phyloP scores from a whole-genome alignment of 73 alveolate genomes.

The Uronychia binucleata region DNA sequence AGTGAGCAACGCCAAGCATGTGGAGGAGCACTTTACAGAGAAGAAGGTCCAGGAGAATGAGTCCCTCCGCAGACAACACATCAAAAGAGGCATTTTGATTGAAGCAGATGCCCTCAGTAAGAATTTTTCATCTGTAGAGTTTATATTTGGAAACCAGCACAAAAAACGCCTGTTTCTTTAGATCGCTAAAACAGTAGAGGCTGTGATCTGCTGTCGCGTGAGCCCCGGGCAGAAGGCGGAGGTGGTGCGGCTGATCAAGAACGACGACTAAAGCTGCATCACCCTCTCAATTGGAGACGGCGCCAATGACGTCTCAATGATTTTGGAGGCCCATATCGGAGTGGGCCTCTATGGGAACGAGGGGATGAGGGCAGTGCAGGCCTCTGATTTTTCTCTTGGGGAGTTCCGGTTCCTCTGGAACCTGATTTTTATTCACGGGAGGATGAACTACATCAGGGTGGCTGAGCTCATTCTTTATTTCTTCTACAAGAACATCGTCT shows the following conservation, averaged over 20 bases:
- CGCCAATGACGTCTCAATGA: conserved; percentile 99
- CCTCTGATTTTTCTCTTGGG: conserved; percentile 95
- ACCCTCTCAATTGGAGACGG: conserved; percentile 98
- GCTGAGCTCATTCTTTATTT: conserved; percentile 91
- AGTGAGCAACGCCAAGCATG: conserved; percentile 65
- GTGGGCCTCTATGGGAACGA: conserved; percentile 98
- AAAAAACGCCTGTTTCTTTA: conserved; percentile 56
- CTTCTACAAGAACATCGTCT: conserved; percentile 94
- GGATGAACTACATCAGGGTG: conserved; percentile 87
- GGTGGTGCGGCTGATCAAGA: conserved; percentile 87
- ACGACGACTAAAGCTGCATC: conserved; percentile 64
- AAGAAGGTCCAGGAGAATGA: conserved; percentile 27
- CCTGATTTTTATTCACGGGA: conserved; percentile 93
- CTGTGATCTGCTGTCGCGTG: conserved; percentile 96
- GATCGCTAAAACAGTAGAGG: conserved; percentile 84
- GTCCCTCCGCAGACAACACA: conserved; percentile 25
- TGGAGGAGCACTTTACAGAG: conserved; percentile 23
- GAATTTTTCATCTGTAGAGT: conserved; percentile 17
- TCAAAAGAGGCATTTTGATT: conserved; percentile 43
- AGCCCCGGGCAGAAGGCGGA: conserved; percentile 94
- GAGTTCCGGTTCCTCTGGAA: conserved; percentile 92
- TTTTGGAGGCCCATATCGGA: conserved; percentile 97
- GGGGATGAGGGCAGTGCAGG: conserved; percentile 98
- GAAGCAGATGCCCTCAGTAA: conserved; percentile 57
- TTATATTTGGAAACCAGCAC: conserved; percentile 10